These are phyloP conservation scores for Apiospora aurea DNA, from an alignment of 2,329 filamentous ascomycete species.

Conservation along the genomic window DNA sequence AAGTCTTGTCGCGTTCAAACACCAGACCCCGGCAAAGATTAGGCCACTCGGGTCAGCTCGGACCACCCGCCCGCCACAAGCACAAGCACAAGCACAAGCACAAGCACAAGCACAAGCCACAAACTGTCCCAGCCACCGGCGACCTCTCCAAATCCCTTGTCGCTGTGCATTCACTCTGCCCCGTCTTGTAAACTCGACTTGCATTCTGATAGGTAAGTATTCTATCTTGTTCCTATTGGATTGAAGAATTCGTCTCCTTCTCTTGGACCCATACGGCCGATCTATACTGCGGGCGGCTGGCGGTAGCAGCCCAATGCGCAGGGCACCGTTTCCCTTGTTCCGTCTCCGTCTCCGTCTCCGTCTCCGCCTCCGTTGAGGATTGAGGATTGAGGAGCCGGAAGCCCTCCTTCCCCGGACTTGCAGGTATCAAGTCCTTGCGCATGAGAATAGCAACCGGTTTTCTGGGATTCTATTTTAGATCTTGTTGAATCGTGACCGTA, in stretches of 20 bases:
- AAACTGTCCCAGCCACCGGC: background rate
- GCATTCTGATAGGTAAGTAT: background rate
- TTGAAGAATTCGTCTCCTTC: no score
- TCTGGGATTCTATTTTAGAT: background rate
- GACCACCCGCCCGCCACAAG: background rate
- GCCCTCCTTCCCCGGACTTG: slow-evolving; percentile 4
- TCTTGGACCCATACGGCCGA: background rate
- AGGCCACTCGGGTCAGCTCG: background rate
- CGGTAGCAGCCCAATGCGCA: background rate
- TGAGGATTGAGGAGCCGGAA: background rate
- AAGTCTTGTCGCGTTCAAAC: background rate
- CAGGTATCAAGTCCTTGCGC: background rate
- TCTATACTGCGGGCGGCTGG: background rate
- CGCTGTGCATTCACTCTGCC: background rate
- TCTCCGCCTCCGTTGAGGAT: no score
- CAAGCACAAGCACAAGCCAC: background rate
- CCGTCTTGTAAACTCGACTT: background rate
- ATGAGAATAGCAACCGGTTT: background rate
- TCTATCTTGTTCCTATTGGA: background rate
- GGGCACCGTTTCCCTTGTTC: background rate
- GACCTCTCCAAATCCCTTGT: no score
- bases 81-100: background rate
- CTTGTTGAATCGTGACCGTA: background rate
- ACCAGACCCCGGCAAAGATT: background rate
- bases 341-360: background rate